These are phyloP conservation scores for Parastagonospora nodorum DNA, from an alignment of 2,329 filamentous ascomycete species.

Conservation along the genomic window DNA sequence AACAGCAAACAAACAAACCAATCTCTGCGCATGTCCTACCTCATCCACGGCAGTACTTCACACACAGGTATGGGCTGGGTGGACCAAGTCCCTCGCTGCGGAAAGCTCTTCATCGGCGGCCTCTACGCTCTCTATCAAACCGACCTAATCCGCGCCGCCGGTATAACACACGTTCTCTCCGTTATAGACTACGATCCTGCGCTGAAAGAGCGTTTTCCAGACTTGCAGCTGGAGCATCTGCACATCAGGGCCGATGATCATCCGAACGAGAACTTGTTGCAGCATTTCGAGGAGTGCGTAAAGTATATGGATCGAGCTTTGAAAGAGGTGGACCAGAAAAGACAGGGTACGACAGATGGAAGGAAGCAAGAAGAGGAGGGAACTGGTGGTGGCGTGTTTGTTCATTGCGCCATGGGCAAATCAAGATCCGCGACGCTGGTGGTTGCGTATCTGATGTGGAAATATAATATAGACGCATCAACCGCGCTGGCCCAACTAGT, in stretches of 20 bases:
- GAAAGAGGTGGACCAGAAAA: neutral
- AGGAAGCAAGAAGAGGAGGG: conserved; percentile 1
- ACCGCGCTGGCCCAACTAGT: conserved; percentile 34
- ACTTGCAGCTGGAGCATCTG: conserved; percentile 36
- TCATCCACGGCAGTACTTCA: conserved; percentile 37
- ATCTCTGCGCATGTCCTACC: conserved; percentile 30
- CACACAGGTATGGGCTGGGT: conserved; percentile 46
- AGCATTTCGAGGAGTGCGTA: conserved; percentile 27
- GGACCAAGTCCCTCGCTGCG: conserved; percentile 42
- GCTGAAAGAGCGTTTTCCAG: conserved; percentile 29
- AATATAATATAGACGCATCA: conserved; percentile 19
- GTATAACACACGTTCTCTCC: conserved; percentile 40
- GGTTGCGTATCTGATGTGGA: conserved; percentile 42
- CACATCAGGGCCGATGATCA: conserved; percentile 41
- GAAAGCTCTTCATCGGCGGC: conserved; percentile 49
- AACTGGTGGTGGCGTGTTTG: conserved; percentile 31
- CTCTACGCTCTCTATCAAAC: conserved; percentile 50
- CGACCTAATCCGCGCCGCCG: conserved; percentile 37
- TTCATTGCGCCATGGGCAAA: conserved; percentile 46
- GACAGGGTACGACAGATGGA: neutral
- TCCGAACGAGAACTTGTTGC: conserved; percentile 37
- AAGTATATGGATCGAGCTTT: conserved; percentile 32
- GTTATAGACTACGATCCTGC: conserved; percentile 41
- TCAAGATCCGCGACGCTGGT: conserved; percentile 38
- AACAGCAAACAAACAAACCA: no score